Conservation (phyloP, 495 filamentous ascomycete species). For the Glarea lozoyensis region DNA sequence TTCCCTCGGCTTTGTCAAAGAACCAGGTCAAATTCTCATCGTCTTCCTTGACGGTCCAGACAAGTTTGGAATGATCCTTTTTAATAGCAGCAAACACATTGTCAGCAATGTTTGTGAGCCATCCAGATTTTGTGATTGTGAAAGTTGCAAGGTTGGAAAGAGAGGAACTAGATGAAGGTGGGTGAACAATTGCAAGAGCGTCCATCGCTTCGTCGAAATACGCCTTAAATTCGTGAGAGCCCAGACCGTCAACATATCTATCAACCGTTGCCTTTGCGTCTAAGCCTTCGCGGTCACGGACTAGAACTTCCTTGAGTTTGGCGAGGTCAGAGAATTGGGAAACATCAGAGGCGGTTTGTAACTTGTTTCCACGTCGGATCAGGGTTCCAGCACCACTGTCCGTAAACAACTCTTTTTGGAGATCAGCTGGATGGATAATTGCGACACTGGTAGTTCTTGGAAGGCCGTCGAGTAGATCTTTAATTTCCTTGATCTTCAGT, state of each 20-base stretch:
- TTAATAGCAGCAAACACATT: constrained; percentile 91
- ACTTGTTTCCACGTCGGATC: constrained; percentile 87
- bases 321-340: constrained; percentile 72
- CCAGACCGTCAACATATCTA: constrained; percentile 71
- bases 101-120: constrained; percentile 94
- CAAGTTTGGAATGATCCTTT: constrained; percentile 83
- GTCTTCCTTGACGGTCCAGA: constrained; percentile 95
- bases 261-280: constrained; percentile 80
- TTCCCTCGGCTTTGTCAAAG: constrained; percentile 94
- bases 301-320: constrained; percentile 70
- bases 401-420: constrained; percentile 95
- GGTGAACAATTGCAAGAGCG: constrained; percentile 86
- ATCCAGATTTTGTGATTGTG: constrained; percentile 90
- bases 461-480: constrained; percentile 78
- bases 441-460: constrained; percentile 91
- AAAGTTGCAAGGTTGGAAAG: constrained; percentile 83
- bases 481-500: constrained; percentile 98
- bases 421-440: constrained; percentile 89
- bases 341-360: constrained; percentile 63
- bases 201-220: constrained; percentile 98
- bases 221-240: constrained; percentile 74
- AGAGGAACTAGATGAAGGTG: constrained; percentile 41
- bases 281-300: constrained; percentile 77
- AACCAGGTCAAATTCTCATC: constrained; percentile 99
- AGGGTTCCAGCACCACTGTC: constrained; percentile 93